Evolutionary conservation across 805 yeast species (phyloP), one percentile per base, ranked within the genome.

Genomic region (Blastobotrys attinorum): DNA sequence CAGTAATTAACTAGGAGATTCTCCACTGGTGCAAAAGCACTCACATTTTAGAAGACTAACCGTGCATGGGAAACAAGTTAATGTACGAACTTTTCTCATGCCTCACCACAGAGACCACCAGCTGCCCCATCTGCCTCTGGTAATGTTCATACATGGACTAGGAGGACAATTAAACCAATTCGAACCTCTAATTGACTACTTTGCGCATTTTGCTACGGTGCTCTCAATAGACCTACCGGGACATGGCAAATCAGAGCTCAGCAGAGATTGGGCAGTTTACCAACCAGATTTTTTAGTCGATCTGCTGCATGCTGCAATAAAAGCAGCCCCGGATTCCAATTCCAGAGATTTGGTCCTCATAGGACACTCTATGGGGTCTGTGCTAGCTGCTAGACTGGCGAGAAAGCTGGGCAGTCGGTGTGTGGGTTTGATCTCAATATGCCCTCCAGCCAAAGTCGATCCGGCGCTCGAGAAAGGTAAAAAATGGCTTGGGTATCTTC

Each of bases 161-260:
- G 97, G 97, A 1, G 97, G 97, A 2, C 90, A 81, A 53, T 67
- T 84, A 58, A 76, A 86, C 18, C 96, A 88, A 59, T 89, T 89
- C 59, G 92, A 84, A 55, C 79, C 81, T 1, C 64, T 85, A 31
- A 63, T 85, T 5, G 79, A 77, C 22, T 67, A 76, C 41, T 75
- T 84, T 51, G 65, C 81, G 27, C 78, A 75, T 50, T 73, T 79
- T 48, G 73, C 77, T 47, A 81, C 77, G 44, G 72, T 87, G 16
- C 56, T 83, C 33, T 76, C 89, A 0, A 52, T 89, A 13, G 97
- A 89, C 59, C 65, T 88, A 41, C 96, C 96, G 1, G 97, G 97
- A 0, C 86, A 86, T 61, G 97, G 97, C 36, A 49, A 57, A 35
- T 51, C 64, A 23, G 48, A 46, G 22, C 56, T 58, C 8, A 31